Conservation (phyloP, 768 basidiomycete species). For the Suillus plorans region DNA sequence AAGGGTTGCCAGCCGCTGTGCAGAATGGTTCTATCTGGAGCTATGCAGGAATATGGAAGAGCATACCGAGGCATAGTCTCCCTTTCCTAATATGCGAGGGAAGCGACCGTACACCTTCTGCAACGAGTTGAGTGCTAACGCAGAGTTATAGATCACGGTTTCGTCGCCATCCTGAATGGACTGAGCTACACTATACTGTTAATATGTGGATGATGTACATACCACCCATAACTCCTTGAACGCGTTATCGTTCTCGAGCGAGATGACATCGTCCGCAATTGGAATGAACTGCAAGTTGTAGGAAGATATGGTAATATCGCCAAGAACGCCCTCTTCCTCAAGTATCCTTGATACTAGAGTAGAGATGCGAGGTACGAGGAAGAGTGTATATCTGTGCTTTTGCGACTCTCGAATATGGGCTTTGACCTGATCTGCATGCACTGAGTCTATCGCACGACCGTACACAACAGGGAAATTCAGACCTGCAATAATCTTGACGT, state of each 20-base stretch:
- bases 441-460: constrained; percentile 24
- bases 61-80: constrained; percentile 77
- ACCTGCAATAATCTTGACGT: constrained; percentile 92
- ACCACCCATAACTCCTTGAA: constrained; percentile 94
- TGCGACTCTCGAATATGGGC: constrained; percentile 66
- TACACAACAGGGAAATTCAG: constrained; percentile 28
- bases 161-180: constrained; percentile 83
- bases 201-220: constrained; percentile 30
- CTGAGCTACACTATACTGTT: background rate
- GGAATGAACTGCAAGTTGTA: constrained; percentile 95
- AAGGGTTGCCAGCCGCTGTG: constrained; percentile 74
- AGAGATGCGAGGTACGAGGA: constrained; percentile 87
- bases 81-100: constrained; percentile 91
- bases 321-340: constrained; percentile 96
- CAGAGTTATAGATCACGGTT: constrained; percentile 84
- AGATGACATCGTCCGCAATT: constrained; percentile 88
- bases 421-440: constrained; percentile 83
- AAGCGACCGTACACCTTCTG: constrained; percentile 87
- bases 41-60: background rate
- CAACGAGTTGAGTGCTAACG: constrained; percentile 78
- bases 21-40: constrained; percentile 12
- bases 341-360: constrained; percentile 82
- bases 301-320: constrained; percentile 84
- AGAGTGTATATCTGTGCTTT: constrained; percentile 81
- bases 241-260: constrained; percentile 80